Conservation (phyloP, 805 yeast species). For the Cyberlindnera xishuangbannaensis region DNA sequence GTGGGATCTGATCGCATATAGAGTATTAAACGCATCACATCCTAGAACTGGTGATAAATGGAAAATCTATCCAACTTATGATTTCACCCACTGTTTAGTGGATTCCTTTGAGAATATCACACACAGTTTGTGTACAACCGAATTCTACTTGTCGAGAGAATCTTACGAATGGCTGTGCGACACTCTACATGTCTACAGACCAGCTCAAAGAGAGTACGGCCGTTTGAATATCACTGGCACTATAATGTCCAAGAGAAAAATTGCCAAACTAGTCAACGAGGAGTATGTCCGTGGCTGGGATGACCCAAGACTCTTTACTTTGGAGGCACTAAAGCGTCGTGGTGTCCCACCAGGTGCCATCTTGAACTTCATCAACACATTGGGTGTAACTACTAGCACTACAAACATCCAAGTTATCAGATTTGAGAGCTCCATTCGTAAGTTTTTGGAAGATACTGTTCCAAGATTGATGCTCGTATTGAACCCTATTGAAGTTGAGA, state of each 20-base stretch:
- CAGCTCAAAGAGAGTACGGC: slow-evolving; percentile 98
- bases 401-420: slow-evolving; percentile 87
- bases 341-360: slow-evolving; percentile 99
- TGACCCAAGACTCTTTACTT: slow-evolving; percentile 93
- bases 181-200: slow-evolving; percentile 89
- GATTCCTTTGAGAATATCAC: slow-evolving; percentile 96
- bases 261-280: slow-evolving; percentile 84
- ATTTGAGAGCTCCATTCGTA: slow-evolving; percentile 85
- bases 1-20: slow-evolving; percentile 99
- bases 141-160: slow-evolving; percentile 86
- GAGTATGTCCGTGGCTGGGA: slow-evolving; percentile 92
- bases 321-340: slow-evolving; percentile 92
- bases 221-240: slow-evolving; percentile 94
- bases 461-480: slow-evolving; percentile 93
- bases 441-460: slow-evolving; percentile 80
- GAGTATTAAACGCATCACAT: slow-evolving; percentile 88
- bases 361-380: slow-evolving; percentile 83
- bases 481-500: slow-evolving; percentile 74
- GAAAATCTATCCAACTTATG: slow-evolving; percentile 98
- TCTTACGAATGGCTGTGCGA: slow-evolving; percentile 99
- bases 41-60: slow-evolving; percentile 96
- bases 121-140: slow-evolving; percentile 95
- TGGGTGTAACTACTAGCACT: slow-evolving; percentile 94
- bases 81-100: slow-evolving; percentile 97
- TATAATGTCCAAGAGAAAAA: slow-evolving; percentile 89